A percentile compares a stretch with the other conserved stretches of the same genome.
Evolutionary conservation across 805 yeast species (phyloP).

Genomic region (Metahyphopichia silvanorum): DNA sequence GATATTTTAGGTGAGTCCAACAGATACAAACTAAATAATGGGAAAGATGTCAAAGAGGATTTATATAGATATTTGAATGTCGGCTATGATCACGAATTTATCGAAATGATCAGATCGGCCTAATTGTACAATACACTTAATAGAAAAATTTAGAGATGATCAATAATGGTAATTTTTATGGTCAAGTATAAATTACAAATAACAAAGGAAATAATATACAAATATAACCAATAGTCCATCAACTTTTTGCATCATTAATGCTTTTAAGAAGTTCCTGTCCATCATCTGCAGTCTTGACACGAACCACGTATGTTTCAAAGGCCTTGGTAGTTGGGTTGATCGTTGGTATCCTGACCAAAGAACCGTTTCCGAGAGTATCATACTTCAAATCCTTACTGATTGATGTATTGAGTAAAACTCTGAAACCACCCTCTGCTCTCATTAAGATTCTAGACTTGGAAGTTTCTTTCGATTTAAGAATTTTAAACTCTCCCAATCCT

Average conservation of each 20-base stretch:
- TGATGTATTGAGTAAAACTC: slow-evolving; percentile 70
- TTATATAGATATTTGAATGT: slow-evolving; percentile 38
- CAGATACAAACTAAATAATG: slow-evolving; percentile 3
- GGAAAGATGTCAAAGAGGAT: background rate
- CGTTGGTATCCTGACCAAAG: slow-evolving; percentile 63
- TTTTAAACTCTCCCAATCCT: slow-evolving; percentile 82
- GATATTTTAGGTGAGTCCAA: slow-evolving; percentile 19
- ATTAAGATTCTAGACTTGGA: slow-evolving; percentile 68
- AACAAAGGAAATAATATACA: background rate
- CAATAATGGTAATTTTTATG: too few species aligned
- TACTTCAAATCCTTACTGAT: slow-evolving; percentile 59
- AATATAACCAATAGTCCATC: background rate
- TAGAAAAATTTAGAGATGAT: too few species aligned
- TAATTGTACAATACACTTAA: too few species aligned
- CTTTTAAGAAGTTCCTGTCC: slow-evolving; percentile 48
- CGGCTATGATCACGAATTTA: slow-evolving; percentile 50
- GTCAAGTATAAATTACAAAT: background rate
- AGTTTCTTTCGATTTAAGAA: slow-evolving; percentile 59
- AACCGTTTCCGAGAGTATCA: slow-evolving; percentile 59
- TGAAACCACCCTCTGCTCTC: slow-evolving; percentile 85
- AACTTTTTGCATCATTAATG: slow-evolving; percentile 24
- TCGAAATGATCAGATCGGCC: slow-evolving; percentile 39
- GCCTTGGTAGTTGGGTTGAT: slow-evolving; percentile 49
- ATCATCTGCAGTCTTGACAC: slow-evolving; percentile 74
- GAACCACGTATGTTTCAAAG: slow-evolving; percentile 65